These are phyloP conservation scores for Botrytis cinerea DNA, from an alignment of 2,329 filamentous ascomycete species.

Conservation along the genomic window DNA sequence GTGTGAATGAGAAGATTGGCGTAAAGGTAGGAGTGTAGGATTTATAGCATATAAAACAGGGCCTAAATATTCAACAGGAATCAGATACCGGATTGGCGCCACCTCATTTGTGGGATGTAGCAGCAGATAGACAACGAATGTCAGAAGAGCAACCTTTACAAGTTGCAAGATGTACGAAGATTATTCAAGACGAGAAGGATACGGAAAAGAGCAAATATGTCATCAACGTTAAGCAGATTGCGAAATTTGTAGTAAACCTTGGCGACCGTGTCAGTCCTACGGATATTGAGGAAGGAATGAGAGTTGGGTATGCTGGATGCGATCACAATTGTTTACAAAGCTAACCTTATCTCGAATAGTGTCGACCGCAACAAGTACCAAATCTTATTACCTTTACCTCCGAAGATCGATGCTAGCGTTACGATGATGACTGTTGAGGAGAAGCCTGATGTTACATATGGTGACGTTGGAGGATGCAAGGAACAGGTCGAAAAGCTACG, in stretches of 20 bases:
- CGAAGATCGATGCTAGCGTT: slow-evolving; percentile 98
- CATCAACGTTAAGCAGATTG: slow-evolving; percentile 99
- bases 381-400: slow-evolving; percentile 91
- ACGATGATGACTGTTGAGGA: slow-evolving; percentile 99
- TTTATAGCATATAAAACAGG: neutral
- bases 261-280: slow-evolving; percentile 96
- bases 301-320: slow-evolving; percentile 66
- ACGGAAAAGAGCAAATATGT: slow-evolving; percentile 99
- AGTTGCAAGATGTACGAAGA: slow-evolving; percentile 97
- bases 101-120: slow-evolving; percentile 98
- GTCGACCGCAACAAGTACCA: slow-evolving; percentile 99
- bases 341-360: slow-evolving; percentile 44
- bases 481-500: slow-evolving; percentile 99
- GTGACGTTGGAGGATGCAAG: slow-evolving; percentile 98
- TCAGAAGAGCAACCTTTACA: slow-evolving; percentile 96
- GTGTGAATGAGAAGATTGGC: slow-evolving; percentile 97
- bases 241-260: slow-evolving; percentile 97
- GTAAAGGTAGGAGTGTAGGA: slow-evolving; percentile 59
- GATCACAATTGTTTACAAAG: slow-evolving; percentile 26
- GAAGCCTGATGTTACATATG: slow-evolving; percentile 98
- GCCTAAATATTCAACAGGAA: slow-evolving; percentile 59
- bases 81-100: slow-evolving; percentile 97
- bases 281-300: slow-evolving; percentile 99
- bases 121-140: slow-evolving; percentile 97
- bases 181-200: slow-evolving; percentile 95